phyloP scores from a whole-genome alignment of 352 stramenopile species.

The Poterioochromonas sp. region DNA sequence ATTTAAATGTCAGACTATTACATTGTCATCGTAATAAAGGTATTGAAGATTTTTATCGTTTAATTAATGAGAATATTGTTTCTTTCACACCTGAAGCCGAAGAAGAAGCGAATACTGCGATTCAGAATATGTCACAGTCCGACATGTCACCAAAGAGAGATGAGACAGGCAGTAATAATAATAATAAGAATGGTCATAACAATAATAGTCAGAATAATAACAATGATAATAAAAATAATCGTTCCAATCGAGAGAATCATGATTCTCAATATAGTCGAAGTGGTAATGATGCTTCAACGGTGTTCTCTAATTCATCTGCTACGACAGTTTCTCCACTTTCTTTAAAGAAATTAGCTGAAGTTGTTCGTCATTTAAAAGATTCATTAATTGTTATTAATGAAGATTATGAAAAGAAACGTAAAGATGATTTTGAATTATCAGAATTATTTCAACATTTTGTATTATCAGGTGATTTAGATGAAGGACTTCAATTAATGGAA shows the following conservation, averaged over 20 bases:
- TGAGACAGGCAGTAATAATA: neutral
- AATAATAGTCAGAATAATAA: neutral
- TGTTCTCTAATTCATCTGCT: neutral
- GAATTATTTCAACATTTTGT: neutral
- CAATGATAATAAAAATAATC: neutral
- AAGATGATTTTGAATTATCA: neutral
- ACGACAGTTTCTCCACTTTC: neutral
- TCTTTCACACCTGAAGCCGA: neutral
- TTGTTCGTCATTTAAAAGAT: neutral
- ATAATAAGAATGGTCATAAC: neutral
- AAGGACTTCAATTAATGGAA: neutral
- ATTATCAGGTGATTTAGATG: conserved; percentile 14
- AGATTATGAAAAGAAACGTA: neutral
- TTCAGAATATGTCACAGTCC: neutral
- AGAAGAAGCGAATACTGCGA: neutral
- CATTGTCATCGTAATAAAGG: neutral
- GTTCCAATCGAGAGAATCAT: neutral
- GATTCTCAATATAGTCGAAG: neutral
- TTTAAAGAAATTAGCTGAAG: conserved; percentile 5
- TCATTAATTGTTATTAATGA: neutral
- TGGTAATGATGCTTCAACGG: neutral
- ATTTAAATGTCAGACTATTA: conserved; percentile 1
- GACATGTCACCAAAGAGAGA: neutral
- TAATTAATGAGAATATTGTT: conserved; percentile 26
- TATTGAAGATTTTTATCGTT: conserved; percentile 6